A percentile compares a stretch with the other conserved stretches of the same genome.
Evolutionary conservation across 768 basidiomycete genomes (phyloP).

Genomic region (Kondoa malvinella): DNA sequence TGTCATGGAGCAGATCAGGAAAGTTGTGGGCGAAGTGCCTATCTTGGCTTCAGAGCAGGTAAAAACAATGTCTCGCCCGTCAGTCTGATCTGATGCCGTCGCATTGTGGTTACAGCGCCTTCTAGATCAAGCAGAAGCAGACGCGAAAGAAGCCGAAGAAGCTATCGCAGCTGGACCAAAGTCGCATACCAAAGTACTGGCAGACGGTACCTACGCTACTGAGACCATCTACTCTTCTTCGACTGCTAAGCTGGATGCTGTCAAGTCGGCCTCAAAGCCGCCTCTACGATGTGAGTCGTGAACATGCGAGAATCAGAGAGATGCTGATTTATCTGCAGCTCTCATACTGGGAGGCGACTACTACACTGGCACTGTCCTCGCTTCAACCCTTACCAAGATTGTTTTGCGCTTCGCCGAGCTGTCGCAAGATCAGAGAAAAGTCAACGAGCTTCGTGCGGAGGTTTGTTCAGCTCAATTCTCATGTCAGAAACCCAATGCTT

Average conservation of each 20-base stretch:
- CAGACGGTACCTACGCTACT: constrained; percentile 95
- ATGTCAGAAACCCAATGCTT: constrained; percentile 32
- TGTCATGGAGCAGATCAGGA: constrained; percentile 60
- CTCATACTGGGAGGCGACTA: constrained; percentile 89
- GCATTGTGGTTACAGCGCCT: constrained; percentile 34
- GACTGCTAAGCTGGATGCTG: constrained; percentile 47
- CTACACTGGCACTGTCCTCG: constrained; percentile 84
- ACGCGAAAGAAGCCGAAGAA: constrained; percentile 38
- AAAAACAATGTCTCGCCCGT: constrained; percentile 22
- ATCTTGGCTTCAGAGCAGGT: constrained; percentile 79
- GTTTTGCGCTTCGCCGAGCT: constrained; percentile 54
- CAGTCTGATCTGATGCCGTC: neutral
- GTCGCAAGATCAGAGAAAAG: constrained; percentile 37
- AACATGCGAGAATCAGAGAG: constrained; percentile 35
- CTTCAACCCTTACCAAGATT: constrained; percentile 74
- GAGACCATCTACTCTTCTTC: constrained; percentile 65
- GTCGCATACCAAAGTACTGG: constrained; percentile 49
- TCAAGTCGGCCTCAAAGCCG: constrained; percentile 73
- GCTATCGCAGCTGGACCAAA: constrained; percentile 35
- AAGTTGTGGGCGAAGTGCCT: constrained; percentile 88
- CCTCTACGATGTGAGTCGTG: constrained; percentile 43
- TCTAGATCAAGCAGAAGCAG: constrained; percentile 55
- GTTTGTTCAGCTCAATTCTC: constrained; percentile 37
- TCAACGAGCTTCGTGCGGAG: constrained; percentile 74
- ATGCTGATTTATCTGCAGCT: constrained; percentile 35